Evolutionary conservation across 352 stramenopile species (phyloP).

Genomic region (Pythium phragmiticola): DNA sequence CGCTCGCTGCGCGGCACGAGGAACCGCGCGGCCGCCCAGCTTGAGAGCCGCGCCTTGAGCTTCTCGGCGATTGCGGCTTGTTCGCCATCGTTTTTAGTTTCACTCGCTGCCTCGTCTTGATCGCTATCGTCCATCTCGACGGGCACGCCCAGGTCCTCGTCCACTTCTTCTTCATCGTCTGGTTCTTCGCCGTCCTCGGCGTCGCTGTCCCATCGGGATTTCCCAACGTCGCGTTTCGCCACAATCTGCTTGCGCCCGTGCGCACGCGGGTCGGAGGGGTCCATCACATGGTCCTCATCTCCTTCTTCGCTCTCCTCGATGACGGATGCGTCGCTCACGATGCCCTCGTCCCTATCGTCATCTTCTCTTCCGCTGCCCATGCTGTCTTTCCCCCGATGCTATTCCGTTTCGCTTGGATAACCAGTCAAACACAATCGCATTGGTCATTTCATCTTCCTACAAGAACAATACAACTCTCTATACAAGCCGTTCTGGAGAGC

Average conservation of each 20-base stretch:
- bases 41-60: conserved; percentile 53
- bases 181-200: conserved; percentile 14
- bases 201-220: conserved; percentile 67
- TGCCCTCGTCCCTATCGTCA: neutral
- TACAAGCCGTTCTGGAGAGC: conserved; percentile 1
- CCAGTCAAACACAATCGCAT: conserved; percentile 2
- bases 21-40: conserved; percentile 72
- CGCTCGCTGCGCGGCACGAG: conserved; percentile 55
- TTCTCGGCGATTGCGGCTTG: conserved; percentile 12
- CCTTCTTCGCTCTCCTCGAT: conserved; percentile 39
- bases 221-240: neutral
- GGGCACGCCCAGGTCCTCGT: conserved; percentile 36
- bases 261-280: conserved; percentile 72
- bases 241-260: conserved; percentile 37
- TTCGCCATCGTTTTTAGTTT: neutral
- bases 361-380: neutral
- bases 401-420: conserved; percentile 2
- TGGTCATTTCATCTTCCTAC: neutral
- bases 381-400: neutral
- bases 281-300: conserved; percentile 70
- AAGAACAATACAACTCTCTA: conserved; percentile 8
- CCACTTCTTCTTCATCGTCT: conserved; percentile 26
- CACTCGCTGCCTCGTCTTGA: neutral
- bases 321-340: conserved; percentile 29
- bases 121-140: conserved; percentile 26